Evolutionary conservation across 805 yeast genomes (phyloP).

Genomic region (Candida maesae): DNA sequence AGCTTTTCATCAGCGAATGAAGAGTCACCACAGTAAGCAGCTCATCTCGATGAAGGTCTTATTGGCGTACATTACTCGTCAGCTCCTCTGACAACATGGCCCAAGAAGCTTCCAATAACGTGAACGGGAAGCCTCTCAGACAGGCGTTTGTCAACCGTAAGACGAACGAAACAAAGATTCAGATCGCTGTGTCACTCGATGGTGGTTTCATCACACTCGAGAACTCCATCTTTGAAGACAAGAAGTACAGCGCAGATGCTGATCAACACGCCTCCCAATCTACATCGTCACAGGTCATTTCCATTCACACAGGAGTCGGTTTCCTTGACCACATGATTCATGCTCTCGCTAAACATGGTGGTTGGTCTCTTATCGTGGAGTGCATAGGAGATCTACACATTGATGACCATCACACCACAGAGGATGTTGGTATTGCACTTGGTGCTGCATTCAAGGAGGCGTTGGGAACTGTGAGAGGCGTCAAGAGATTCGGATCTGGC

Average conservation of each 20-base stretch:
- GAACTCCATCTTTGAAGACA: constrained; percentile 48
- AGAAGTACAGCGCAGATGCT: constrained; percentile 29
- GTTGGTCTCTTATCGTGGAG: constrained; percentile 88
- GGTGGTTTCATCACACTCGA: constrained; percentile 76
- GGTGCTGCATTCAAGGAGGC: constrained; percentile 90
- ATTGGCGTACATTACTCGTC: too few species aligned
- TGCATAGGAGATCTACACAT: constrained; percentile 94
- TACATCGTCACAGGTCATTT: constrained; percentile 67
- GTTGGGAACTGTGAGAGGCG: constrained; percentile 83
- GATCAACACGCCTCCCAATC: constrained; percentile 62
- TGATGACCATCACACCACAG: constrained; percentile 96
- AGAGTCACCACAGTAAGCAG: too few species aligned
- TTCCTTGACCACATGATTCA: constrained; percentile 97
- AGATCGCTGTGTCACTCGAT: constrained; percentile 75
- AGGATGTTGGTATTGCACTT: constrained; percentile 90
- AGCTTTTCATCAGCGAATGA: too few species aligned
- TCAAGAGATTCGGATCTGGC: constrained; percentile 87
- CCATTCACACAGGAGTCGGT: constrained; percentile 89
- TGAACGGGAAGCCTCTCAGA: constrained; percentile 22
- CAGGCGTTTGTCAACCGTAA: constrained; percentile 43
- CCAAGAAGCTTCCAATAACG: background rate
- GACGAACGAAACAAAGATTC: constrained; percentile 93
- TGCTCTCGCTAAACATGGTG: constrained; percentile 94
- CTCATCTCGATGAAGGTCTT: too few species aligned
- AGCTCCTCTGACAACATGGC: too few species aligned